These are phyloP conservation scores for Leccinum olivaceopallidum DNA, from an alignment of 768 basidiomycete species.

Conservation along the genomic window DNA sequence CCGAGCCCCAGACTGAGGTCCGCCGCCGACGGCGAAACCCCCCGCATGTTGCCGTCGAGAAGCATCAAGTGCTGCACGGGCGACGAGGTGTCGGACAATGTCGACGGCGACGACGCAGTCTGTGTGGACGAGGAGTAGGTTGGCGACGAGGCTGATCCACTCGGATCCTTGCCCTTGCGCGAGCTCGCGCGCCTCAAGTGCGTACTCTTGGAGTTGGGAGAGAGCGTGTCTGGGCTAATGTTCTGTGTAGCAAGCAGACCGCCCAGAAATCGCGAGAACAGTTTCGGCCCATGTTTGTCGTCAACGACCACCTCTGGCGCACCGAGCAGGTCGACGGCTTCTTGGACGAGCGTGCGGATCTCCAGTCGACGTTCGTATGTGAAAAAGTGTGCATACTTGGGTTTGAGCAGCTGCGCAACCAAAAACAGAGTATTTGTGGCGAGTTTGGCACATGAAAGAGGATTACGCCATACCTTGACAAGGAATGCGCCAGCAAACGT, in stretches of 20 bases:
- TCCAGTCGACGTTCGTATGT: conserved; percentile 56
- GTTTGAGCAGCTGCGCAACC: conserved; percentile 65
- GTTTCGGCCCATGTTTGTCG: conserved; percentile 76
- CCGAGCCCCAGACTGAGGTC: conserved; percentile 20
- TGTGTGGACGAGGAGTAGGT: not conserved
- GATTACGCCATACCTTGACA: conserved; percentile 55
- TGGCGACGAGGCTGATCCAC: conserved; percentile 6
- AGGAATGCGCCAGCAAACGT: conserved; percentile 84
- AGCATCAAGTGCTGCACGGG: conserved; percentile 35
- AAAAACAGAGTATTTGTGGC: not conserved
- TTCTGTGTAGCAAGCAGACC: conserved; percentile 65
- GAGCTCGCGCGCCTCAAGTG: conserved; percentile 21
- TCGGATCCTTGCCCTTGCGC: conserved; percentile 17
- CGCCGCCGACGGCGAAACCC: conserved; percentile 9
- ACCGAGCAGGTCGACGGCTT: conserved; percentile 64
- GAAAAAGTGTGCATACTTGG: conserved; percentile 65
- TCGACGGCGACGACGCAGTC: conserved; percentile 28
- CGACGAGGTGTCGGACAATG: conserved; percentile 41
- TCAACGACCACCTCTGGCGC: conserved; percentile 76
- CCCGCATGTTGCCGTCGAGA: conserved; percentile 36
- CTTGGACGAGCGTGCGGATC: conserved; percentile 63
- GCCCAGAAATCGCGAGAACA: conserved; percentile 78
- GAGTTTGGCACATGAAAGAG: not conserved
- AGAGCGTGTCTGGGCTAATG: conserved; percentile 26
- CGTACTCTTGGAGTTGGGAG: conserved; percentile 19